A percentile compares a stretch with the other conserved stretches of the same genome.
These are phyloP conservation scores for Trametes sanguinea DNA, from an alignment of 768 basidiomycete species.

Conservation along the genomic window DNA sequence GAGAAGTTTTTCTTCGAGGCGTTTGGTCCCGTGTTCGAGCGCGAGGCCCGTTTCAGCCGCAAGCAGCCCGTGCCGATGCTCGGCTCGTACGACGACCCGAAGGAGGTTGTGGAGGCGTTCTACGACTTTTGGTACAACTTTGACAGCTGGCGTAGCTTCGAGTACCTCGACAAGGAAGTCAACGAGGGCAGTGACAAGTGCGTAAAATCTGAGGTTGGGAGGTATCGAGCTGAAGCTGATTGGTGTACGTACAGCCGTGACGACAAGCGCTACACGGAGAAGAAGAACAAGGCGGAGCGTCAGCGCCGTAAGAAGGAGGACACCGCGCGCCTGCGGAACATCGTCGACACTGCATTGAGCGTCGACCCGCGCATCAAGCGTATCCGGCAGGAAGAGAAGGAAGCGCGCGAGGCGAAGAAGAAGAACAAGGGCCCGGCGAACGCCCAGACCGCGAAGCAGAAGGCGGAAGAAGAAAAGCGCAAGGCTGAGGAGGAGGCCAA, in stretches of 20 bases:
- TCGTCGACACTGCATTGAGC: slow-evolving; percentile 84
- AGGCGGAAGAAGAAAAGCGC: slow-evolving; percentile 70
- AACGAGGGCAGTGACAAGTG: slow-evolving; percentile 97
- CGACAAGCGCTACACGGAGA: slow-evolving; percentile 98
- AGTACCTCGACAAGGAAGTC: slow-evolving; percentile 97
- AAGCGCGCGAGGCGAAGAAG: slow-evolving; percentile 91
- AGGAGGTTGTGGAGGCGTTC: slow-evolving; percentile 86
- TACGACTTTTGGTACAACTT: slow-evolving; percentile 99
- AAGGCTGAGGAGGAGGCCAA: slow-evolving; percentile 55
- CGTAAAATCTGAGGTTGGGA: slow-evolving; percentile 29
- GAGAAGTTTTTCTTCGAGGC: slow-evolving; percentile 69
- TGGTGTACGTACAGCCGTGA: slow-evolving; percentile 65
- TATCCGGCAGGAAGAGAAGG: slow-evolving; percentile 96
- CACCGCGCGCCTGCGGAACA: slow-evolving; percentile 79
- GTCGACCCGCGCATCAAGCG: slow-evolving; percentile 95
- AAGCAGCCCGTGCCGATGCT: slow-evolving; percentile 80
- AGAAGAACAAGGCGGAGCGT: slow-evolving; percentile 99
- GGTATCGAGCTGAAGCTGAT: not conserved
- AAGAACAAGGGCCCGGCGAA: slow-evolving; percentile 50
- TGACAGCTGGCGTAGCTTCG: slow-evolving; percentile 97
- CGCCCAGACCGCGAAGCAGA: slow-evolving; percentile 56
- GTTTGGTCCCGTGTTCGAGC: slow-evolving; percentile 83
- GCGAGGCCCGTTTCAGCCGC: slow-evolving; percentile 92
- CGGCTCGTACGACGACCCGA: slow-evolving; percentile 68
- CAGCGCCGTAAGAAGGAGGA: slow-evolving; percentile 97